These are phyloP conservation scores for Leucosporidium creatinivorum DNA, from an alignment of 768 basidiomycete species.

Conservation along the genomic window DNA sequence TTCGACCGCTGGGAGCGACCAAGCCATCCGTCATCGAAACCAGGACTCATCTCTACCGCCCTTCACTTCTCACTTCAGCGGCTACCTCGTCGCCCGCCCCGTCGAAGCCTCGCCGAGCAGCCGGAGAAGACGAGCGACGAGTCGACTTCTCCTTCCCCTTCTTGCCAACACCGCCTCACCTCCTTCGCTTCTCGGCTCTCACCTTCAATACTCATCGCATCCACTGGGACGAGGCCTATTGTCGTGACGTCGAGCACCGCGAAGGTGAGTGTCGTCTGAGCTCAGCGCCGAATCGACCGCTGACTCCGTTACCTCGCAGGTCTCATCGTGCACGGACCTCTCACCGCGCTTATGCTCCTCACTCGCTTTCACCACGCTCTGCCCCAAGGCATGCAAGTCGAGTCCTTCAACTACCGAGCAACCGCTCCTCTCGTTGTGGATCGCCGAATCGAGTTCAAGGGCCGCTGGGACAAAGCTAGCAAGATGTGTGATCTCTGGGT, in stretches of 20 bases:
- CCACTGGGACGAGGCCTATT: neutral
- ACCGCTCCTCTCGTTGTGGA: neutral
- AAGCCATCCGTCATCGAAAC: neutral
- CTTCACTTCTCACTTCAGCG: neutral
- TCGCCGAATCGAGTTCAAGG: neutral
- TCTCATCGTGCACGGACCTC: conserved; percentile 1
- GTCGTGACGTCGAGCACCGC: neutral
- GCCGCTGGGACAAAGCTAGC: neutral
- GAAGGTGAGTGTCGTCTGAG: neutral
- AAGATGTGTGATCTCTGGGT: neutral
- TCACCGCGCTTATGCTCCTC: conserved; percentile 1
- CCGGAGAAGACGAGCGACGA: neutral
- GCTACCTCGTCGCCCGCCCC: neutral
- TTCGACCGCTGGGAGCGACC: neutral
- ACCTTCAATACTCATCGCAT: conserved; percentile 6
- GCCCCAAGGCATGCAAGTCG: neutral
- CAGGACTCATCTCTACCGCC: neutral
- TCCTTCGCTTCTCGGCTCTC: conserved; percentile 1
- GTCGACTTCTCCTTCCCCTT: neutral
- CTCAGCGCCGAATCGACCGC: neutral
- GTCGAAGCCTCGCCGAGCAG: neutral
- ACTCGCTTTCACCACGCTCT: neutral
- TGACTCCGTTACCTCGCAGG: neutral
- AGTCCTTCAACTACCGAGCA: neutral
- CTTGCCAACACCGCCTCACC: neutral